phyloP scores from a whole-genome alignment of 371 early-diverging fungal species.

The Dichotomocladium elegans region DNA sequence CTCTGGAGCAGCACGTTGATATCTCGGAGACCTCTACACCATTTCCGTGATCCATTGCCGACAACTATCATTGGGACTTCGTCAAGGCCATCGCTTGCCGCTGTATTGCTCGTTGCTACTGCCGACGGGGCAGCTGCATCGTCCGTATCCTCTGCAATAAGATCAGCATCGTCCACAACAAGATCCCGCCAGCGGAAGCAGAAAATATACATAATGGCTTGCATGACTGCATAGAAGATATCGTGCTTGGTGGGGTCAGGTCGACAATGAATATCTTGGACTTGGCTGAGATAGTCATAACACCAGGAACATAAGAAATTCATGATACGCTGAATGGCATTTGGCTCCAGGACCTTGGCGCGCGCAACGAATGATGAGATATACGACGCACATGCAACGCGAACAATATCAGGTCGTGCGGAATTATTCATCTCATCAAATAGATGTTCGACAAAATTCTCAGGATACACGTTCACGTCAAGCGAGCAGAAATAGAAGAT shows the following conservation, averaged over 20 bases:
- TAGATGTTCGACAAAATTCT: conserved; percentile 78
- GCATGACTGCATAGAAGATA: conserved; percentile 86
- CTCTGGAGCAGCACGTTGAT: conserved; percentile 79
- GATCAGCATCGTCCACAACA: conserved; percentile 36
- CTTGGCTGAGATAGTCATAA: conserved; percentile 59
- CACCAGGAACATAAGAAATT: conserved; percentile 68
- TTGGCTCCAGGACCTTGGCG: conserved; percentile 70
- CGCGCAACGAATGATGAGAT: conserved; percentile 86
- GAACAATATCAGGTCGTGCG: conserved; percentile 61
- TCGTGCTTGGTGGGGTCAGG: conserved; percentile 60
- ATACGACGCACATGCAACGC: conserved; percentile 83
- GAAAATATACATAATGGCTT: conserved; percentile 88
- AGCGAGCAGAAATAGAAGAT: conserved; percentile 80
- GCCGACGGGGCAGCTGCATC: conserved; percentile 25
- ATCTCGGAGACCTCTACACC: conserved; percentile 40
- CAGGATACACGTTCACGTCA: conserved; percentile 58
- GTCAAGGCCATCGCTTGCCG: background rate
- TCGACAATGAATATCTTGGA: conserved; percentile 43
- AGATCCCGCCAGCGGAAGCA: conserved; percentile 92
- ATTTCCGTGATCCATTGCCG: conserved; percentile 23
- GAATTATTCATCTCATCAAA: conserved; percentile 58
- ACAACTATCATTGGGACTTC: conserved; percentile 4
- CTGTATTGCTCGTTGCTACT: background rate
- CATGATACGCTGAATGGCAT: conserved; percentile 62
- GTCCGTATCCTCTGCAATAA: conserved; percentile 27